Conservation (phyloP, 176 grass and related monocot genomes). For the Dendrocalamus sinicus region DNA sequence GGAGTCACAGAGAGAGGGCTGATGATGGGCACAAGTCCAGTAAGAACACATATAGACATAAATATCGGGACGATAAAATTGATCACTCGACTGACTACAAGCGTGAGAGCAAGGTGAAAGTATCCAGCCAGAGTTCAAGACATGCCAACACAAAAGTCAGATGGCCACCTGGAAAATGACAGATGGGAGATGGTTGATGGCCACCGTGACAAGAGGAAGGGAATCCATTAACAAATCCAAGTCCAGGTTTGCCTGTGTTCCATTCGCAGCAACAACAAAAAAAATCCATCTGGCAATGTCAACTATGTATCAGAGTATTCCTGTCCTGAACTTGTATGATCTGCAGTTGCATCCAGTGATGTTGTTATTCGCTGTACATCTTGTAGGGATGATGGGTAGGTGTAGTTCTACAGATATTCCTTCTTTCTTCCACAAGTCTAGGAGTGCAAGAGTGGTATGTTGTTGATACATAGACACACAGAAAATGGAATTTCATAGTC, state of each 20-base stretch:
- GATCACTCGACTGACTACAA: neutral
- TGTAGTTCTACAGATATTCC: conserved; percentile 6
- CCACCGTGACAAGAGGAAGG: conserved; percentile 10
- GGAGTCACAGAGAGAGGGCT: neutral
- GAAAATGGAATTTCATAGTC: neutral
- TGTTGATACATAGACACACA: neutral
- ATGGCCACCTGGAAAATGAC: neutral
- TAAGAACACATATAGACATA: neutral
- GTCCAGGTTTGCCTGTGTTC: neutral
- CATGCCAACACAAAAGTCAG: conserved; percentile 22
- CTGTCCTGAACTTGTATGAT: too few relatives aligned
- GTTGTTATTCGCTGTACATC: neutral
- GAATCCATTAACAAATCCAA: neutral
- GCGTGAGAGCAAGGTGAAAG: conserved; percentile 15
- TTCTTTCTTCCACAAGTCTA: neutral
- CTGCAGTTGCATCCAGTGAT: too few relatives aligned
- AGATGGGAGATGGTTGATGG: conserved; percentile 43
- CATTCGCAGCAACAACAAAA: neutral
- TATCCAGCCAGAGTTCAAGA: conserved; percentile 21
- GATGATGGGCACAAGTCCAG: conserved; percentile 6
- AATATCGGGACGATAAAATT: conserved; percentile 5
- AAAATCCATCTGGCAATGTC: neutral
- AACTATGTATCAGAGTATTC: too few relatives aligned
- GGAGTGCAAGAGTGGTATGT: neutral
- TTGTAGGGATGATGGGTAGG: neutral